Base-by-base conservation (phyloP, 306 rosid species). In the Castanea crenata region DNA sequence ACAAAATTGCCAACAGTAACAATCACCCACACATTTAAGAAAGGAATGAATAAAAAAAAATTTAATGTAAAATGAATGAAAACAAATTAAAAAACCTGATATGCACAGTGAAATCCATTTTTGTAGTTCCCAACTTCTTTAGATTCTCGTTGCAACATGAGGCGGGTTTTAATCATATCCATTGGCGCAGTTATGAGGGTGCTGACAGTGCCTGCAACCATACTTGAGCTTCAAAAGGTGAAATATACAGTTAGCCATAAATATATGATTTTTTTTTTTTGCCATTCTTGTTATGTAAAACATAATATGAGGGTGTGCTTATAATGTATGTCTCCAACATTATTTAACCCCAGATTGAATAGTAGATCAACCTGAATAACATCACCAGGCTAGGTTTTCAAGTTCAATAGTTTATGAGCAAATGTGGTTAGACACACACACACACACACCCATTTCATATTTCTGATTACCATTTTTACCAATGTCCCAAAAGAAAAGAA, bases 81-180 rank as follows among this genome's bases (percentile, higher is more conserved):
- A 57, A 79, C 1, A 16, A 78, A 65, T 14, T 32, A 34, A 12
- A 74, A 34, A 82, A 91, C 98, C 97, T 90, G 89, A 79, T 91
- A 91, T 51, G 93, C 97, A 78, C 98, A 95, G 46, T 95, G 94
- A 74, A 95, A 86, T 73, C 97, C 99, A 14, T 82, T 93, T 82
- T 76, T 92, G 75, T 95, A 93, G 77, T 63, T 83, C 81, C 86
- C 85, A 63, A 71, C 78, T 55, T 61, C 78, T 74, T 85, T 69
- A 63, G 93, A 92, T 87, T 83, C 92, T 51, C 92, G 86, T 83
- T 95, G 98, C 86, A 95, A 85, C 99, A 95, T 93, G 77, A 95
- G 97, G 79, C 98, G 98, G 71, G 98, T 95, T 88, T 95, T 95
- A 67, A 91, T 82, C 96, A 91, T 95, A 89, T 95, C 99, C 78